Percentiles rank a stretch among this genome's conserved stretches.
phyloP scores from a whole-genome alignment of 2,329 filamentous ascomycete genomes.

The Colletotrichum coccodes region DNA sequence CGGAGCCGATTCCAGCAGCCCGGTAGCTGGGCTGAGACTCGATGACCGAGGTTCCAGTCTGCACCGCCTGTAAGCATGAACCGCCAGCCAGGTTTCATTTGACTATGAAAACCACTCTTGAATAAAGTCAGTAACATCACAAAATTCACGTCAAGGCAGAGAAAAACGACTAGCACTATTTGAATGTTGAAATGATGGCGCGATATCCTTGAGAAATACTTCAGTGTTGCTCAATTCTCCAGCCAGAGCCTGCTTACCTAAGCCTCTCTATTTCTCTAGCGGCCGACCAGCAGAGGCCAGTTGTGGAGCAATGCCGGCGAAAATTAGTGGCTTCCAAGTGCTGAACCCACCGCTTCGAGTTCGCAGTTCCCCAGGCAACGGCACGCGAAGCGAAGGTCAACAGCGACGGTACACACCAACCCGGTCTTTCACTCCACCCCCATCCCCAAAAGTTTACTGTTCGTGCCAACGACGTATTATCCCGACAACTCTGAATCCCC shows the following conservation, averaged over 20 bases:
- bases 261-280: neutral
- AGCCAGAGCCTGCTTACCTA: slow-evolving; percentile 6
- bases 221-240: neutral
- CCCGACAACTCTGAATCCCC: slow-evolving; percentile 14
- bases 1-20: slow-evolving; percentile 19
- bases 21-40: slow-evolving; percentile 10
- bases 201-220: neutral
- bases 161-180: neutral
- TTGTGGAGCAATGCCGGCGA: neutral
- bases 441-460: slow-evolving; percentile 30
- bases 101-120: neutral
- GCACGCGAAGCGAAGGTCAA: slow-evolving; percentile 31
- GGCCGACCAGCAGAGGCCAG: neutral
- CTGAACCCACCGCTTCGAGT: neutral
- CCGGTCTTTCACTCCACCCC: slow-evolving; percentile 25
- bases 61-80: neutral
- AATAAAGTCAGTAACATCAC: too few relatives aligned
- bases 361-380: slow-evolving; percentile 27
- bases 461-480: slow-evolving; percentile 28
- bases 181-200: neutral
- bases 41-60: neutral
- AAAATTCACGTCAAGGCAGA: too few relatives aligned
- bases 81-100: neutral
- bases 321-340: slow-evolving; percentile 5
- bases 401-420: slow-evolving; percentile 26